These are phyloP conservation scores for Pestalotiopsis sp. DNA, from an alignment of 2,329 filamentous ascomycete species.

Conservation along the genomic window DNA sequence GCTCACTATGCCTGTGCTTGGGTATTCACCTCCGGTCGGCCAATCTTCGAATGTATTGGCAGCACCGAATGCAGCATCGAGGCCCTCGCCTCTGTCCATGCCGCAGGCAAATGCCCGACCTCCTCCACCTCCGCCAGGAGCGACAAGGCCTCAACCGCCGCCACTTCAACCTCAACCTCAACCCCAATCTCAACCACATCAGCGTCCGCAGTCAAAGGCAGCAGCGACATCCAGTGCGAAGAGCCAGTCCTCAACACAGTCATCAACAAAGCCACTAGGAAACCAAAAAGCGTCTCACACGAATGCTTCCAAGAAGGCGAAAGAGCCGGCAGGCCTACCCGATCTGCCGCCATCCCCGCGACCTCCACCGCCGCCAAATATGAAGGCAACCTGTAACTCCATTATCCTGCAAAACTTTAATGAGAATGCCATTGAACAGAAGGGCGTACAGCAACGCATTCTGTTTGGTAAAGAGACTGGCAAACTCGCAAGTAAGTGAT, in stretches of 20 bases:
- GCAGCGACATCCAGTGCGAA: neutral
- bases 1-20: conserved; percentile 36
- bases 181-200: conserved; percentile 9
- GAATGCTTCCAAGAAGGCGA: conserved; percentile 27
- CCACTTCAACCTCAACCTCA: conserved; percentile 17
- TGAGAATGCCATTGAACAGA: conserved; percentile 57
- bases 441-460: conserved; percentile 59
- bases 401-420: conserved; percentile 65
- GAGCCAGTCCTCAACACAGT: conserved; percentile 15
- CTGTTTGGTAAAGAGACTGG: conserved; percentile 63
- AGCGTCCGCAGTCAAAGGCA: conserved; percentile 19
- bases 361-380: conserved; percentile 39
- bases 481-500: conserved; percentile 53
- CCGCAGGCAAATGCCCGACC: conserved; percentile 28
- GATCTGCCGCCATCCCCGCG: conserved; percentile 30
- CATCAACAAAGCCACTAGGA: conserved; percentile 19
- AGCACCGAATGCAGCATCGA: conserved; percentile 43
- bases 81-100: conserved; percentile 38
- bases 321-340: conserved; percentile 23
- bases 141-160: conserved; percentile 14
- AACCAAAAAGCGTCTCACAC: conserved; percentile 23
- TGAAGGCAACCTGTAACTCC: conserved; percentile 59
- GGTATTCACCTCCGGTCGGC: conserved; percentile 32
- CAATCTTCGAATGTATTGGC: conserved; percentile 44
- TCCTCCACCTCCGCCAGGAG: conserved; percentile 20